Evolutionary conservation across 495 filamentous ascomycete genomes (phyloP), one percentile per base, ranked within the genome.

Genomic region (Hyphodiscus hymeniophilus): DNA sequence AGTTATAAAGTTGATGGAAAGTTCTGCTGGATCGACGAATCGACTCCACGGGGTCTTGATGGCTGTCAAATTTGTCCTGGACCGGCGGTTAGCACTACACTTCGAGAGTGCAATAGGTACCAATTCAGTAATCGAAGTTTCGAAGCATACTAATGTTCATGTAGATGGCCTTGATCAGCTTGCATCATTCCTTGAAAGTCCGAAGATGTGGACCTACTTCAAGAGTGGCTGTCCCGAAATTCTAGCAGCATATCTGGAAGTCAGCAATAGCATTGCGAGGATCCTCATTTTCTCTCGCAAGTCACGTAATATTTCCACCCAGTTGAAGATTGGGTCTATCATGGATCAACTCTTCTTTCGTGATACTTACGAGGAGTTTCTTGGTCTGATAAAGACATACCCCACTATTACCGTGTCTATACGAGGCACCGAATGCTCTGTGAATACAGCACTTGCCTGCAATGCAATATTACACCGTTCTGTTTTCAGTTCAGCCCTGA

Each of bases 31-130:
- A 3, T 61, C 58, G 0, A 56, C 59, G 2, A 68, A 70, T n/a
- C 74, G 79, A 49, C 43, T 85, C 0, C 91, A 97, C 45, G 85
- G 85, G 0, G 64, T 71, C 20, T 63, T 88, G n/a, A 62, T 85
- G 30, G 72, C 78, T 0, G 58, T 76, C 0, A 75, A 73, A 28
- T 73, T 69, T 32, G 56, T 78, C 10, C 50, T 75, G 5, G 72
- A 79, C 47, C 66, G 75, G 42, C 67, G 71, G 21, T 39, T 55
- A 0, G 64, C 67, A 18, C 20, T 55, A 13, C 32, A 42, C 17
- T 16, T 12, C 12, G 1, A 11, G n/a, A n/a, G 32, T 20, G 22
- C 24, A 7, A 34, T 30, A 26, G 42, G 52, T 55, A 45, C 33
- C 17, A 40, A 20, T 21, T 7, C 8, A 15, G 18, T 6, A 8